A percentile compares a stretch with the other conserved stretches of the same genome.
Evolutionary conservation across 768 basidiomycete genomes (phyloP).

Genomic region (Sporobolomyces pararoseus): DNA sequence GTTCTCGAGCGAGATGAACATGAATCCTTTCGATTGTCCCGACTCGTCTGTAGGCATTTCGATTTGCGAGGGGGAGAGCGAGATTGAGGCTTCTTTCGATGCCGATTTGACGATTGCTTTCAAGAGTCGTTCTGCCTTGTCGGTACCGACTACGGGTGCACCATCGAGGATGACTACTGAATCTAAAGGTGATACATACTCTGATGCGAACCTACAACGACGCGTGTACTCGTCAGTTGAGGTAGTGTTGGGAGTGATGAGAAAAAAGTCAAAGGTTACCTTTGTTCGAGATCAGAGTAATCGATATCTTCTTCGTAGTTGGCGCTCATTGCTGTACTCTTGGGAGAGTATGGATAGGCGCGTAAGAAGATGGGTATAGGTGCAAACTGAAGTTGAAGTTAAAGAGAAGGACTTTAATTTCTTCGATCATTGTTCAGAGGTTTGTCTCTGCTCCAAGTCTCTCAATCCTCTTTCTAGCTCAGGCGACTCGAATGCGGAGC

Average conservation of each 20-base stretch:
- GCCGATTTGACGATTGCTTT: constrained; percentile 80
- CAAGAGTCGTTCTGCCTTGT: constrained; percentile 75
- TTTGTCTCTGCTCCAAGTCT: no score
- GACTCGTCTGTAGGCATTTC: constrained; percentile 80
- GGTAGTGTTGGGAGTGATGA: neutral
- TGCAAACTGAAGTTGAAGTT: no score
- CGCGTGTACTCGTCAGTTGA: constrained; percentile 32
- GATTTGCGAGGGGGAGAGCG: constrained; percentile 71
- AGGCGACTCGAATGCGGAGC: neutral
- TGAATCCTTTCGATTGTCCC: constrained; percentile 77
- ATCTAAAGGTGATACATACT: constrained; percentile 81
- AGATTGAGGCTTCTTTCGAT: constrained; percentile 65
- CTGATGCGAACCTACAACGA: constrained; percentile 86
- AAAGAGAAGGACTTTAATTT: no score
- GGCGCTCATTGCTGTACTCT: neutral
- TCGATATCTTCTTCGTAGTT: constrained; percentile 66
- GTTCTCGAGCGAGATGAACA: constrained; percentile 35
- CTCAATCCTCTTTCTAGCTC: no score
- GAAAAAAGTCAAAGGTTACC: constrained; percentile 53
- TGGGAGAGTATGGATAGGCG: neutral
- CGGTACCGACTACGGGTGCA: constrained; percentile 71
- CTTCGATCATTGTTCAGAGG: no score
- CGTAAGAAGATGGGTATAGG: neutral
- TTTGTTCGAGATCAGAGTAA: constrained; percentile 81
- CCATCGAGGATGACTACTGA: constrained; percentile 89